Conservation (phyloP, 345 rosid genomes). For the Melaleuca alternifolia region DNA sequence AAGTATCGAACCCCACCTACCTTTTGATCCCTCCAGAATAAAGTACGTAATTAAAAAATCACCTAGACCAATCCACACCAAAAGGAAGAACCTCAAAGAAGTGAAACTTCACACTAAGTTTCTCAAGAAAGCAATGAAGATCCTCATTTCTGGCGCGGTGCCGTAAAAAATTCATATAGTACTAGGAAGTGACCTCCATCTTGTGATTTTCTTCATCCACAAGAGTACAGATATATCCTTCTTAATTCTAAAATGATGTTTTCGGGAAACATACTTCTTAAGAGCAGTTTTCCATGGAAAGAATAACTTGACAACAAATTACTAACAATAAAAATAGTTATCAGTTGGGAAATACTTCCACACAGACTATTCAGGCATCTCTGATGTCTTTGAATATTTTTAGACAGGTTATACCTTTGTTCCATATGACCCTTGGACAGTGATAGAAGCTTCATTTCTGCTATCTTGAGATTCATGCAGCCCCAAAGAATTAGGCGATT, state of each 20-base stretch:
- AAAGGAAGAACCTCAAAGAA: not conserved
- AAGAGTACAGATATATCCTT: not conserved
- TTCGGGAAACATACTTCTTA: not conserved
- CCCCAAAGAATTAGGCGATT: slow-evolving; percentile 11
- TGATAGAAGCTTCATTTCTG: slow-evolving; percentile 44
- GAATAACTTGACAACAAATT: not conserved
- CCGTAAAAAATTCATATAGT: not conserved
- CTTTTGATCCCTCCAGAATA: not conserved
- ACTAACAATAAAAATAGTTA: not conserved
- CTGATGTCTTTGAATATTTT: not conserved
- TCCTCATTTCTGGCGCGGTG: not conserved
- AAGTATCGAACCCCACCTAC: not conserved
- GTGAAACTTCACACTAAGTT: not conserved
- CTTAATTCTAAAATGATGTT: not conserved
- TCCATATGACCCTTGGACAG: slow-evolving; percentile 91
- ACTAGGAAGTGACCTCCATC: not conserved
- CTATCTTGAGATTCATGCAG: slow-evolving; percentile 27
- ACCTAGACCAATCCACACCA: not conserved
- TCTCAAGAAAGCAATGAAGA: not conserved
- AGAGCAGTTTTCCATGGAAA: not conserved
- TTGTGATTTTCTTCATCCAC: not conserved
- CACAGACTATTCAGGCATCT: not conserved
- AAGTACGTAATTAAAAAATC: not conserved
- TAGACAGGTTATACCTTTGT: slow-evolving; percentile 51
- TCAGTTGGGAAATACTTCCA: not conserved